Evolutionary conservation across 306 rosid species (phyloP).

Genomic region (Dalbergia oliveri): DNA sequence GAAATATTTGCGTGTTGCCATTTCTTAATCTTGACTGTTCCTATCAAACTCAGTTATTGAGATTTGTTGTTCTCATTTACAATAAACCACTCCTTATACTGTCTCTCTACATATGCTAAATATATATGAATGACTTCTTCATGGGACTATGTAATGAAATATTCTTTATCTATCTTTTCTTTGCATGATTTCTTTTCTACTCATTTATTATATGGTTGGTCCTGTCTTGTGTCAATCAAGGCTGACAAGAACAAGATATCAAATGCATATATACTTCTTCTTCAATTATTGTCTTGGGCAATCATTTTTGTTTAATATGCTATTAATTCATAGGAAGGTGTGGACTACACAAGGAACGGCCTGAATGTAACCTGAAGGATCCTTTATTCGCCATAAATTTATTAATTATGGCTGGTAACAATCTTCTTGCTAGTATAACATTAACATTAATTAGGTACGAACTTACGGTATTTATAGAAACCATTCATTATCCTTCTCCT

Average conservation of each 20-base stretch:
- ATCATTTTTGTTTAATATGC: neutral
- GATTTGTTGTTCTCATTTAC: too few species aligned
- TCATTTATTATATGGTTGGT: neutral
- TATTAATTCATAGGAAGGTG: neutral
- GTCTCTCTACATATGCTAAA: too few species aligned
- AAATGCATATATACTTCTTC: neutral
- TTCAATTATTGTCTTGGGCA: constrained; percentile 2
- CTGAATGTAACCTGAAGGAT: constrained; percentile 8
- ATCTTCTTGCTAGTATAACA: neutral
- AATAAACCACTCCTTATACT: too few species aligned
- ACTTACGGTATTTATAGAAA: neutral
- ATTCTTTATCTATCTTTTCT: neutral
- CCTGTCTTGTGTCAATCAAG: constrained; percentile 15
- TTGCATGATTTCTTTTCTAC: neutral
- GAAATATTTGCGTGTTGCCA: too few species aligned
- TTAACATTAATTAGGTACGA: neutral
- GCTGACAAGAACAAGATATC: constrained; percentile 13
- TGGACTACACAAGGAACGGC: neutral
- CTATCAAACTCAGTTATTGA: too few species aligned
- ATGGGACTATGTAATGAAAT: neutral
- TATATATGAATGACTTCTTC: neutral
- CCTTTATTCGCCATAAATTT: neutral
- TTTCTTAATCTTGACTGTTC: too few species aligned
- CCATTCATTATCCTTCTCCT: neutral
- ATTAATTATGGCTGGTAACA: neutral